phyloP scores from a whole-genome alignment of 1,284 basidiomycete genomes.

The Cerrena zonata region DNA sequence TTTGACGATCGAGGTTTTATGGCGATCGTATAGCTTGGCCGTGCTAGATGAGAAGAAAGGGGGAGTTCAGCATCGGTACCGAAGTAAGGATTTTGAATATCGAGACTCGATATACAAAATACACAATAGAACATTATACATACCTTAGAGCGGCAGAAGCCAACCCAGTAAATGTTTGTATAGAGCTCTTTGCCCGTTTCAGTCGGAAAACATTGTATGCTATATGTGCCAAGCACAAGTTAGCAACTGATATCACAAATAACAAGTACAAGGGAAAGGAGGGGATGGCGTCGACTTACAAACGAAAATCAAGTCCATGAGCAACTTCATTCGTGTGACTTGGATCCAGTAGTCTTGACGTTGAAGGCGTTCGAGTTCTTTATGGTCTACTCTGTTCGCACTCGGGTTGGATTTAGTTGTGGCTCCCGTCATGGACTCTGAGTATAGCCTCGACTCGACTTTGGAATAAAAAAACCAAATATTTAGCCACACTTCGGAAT shows the following conservation, averaged over 20 bases:
- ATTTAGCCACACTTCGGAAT: constrained; percentile 8
- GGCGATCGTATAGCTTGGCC: constrained; percentile 65
- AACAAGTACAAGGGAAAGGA: background rate
- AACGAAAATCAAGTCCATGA: constrained; percentile 79
- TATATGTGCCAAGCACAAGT: constrained; percentile 24
- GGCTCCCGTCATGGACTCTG: constrained; percentile 66
- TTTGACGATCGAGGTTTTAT: constrained; percentile 56
- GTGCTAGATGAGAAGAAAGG: constrained; percentile 38
- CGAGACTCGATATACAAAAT: no score
- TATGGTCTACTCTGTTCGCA: constrained; percentile 57
- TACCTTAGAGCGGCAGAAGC: constrained; percentile 68
- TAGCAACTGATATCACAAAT: constrained; percentile 4
- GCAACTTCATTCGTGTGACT: constrained; percentile 59
- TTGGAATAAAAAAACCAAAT: no score
- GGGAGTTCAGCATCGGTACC: background rate
- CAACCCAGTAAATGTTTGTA: constrained; percentile 64
- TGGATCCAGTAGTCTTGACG: constrained; percentile 72
- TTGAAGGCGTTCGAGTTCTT: constrained; percentile 60
- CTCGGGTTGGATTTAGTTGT: constrained; percentile 63
- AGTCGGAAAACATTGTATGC: constrained; percentile 55
- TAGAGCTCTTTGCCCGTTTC: constrained; percentile 50
- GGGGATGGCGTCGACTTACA: constrained; percentile 47
- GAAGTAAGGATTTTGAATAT: no score
- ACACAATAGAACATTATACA: constrained; percentile 17
- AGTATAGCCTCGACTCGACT: constrained; percentile 69